Base-by-base conservation (phyloP, 2,329 filamentous ascomycete species). In the Akanthomyces uredinophilus region DNA sequence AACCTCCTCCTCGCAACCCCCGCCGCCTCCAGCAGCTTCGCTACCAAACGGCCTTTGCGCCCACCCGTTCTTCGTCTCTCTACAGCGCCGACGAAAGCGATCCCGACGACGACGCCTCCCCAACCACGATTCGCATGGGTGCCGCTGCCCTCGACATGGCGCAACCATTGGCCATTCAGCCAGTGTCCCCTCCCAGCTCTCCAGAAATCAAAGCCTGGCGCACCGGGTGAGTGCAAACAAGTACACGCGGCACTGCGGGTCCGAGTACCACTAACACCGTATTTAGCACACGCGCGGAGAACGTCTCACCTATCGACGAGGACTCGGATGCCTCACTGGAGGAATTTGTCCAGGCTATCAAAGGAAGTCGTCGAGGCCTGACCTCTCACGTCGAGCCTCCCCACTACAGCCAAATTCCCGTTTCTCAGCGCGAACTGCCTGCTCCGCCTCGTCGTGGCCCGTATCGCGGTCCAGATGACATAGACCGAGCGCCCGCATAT, bases 131-230 rank as follows among this genome's bases (percentile, higher is more conserved):
- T 85, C 86, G 51, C 80, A 22, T 13, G 37, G 44, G 43, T 41
- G 22, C 29, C 29, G 46, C 37, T 41, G 54, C 27, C 8, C 41
- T 57, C 55, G 14, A 37, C 18, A 54, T 58, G 55, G 46, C 29
- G 14, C 47, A 29, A 14, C 37, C 46, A 83, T 13, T 53, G 39
- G 70, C 80, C 77, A 50, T 84, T 79, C 64, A 72, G 64, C 70
- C 71, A 60, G 77, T 86, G 64, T 85, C 83, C 13, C 83, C 83
- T 58, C 82, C 82, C 35, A 85, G 83, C 73, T 86, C 83, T 47
- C 83, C 83, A 27, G 83, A 85, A 61, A 67, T 74, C 11, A 68
- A 71, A 51, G 71, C 72, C 55, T 67, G 70, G 41, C 70, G 69
- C 58, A 63, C 77, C 66, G 71, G 67, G 80, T 83, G 75, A 78